These are phyloP conservation scores for Salinomyces thailandicus DNA, from an alignment of 2,329 filamentous ascomycete genomes.

Conservation along the genomic window DNA sequence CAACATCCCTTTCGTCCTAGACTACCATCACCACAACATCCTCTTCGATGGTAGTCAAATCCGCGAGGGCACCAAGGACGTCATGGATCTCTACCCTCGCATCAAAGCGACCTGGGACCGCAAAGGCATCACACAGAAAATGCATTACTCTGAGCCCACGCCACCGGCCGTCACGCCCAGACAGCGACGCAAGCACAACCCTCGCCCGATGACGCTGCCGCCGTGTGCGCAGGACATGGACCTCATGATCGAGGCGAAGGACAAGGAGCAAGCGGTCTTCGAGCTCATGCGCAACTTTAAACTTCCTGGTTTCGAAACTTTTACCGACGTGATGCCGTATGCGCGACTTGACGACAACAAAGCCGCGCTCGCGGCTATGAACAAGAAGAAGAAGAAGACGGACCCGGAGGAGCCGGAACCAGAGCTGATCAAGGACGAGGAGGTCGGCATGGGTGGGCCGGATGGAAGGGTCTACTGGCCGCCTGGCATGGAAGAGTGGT, in stretches of 20 bases:
- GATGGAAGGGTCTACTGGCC: constrained; percentile 84
- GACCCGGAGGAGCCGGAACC: constrained; percentile 18
- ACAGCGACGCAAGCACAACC: constrained; percentile 74
- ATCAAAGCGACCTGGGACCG: constrained; percentile 76
- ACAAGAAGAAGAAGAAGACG: constrained; percentile 25
- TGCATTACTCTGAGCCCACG: constrained; percentile 86
- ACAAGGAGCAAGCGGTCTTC: constrained; percentile 94
- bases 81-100: constrained; percentile 61
- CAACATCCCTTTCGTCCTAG: constrained; percentile 85
- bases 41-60: constrained; percentile 63
- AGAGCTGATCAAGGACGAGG: constrained; percentile 48
- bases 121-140: constrained; percentile 83
- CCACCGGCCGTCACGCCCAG: constrained; percentile 64
- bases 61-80: constrained; percentile 75
- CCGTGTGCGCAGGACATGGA: constrained; percentile 79
- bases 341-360: constrained; percentile 66
- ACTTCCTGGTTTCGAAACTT: constrained; percentile 64
- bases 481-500: constrained; percentile 78
- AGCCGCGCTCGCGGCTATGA: constrained; percentile 27
- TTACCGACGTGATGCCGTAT: constrained; percentile 70
- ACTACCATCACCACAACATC: constrained; percentile 95
- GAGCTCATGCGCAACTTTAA: constrained; percentile 84
- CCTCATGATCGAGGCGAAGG: constrained; percentile 98
- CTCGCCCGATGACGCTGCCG: constrained; percentile 67
- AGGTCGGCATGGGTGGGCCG: constrained; percentile 77